Conservation (phyloP, 768 basidiomycete species). For the Mycena galericulata region DNA sequence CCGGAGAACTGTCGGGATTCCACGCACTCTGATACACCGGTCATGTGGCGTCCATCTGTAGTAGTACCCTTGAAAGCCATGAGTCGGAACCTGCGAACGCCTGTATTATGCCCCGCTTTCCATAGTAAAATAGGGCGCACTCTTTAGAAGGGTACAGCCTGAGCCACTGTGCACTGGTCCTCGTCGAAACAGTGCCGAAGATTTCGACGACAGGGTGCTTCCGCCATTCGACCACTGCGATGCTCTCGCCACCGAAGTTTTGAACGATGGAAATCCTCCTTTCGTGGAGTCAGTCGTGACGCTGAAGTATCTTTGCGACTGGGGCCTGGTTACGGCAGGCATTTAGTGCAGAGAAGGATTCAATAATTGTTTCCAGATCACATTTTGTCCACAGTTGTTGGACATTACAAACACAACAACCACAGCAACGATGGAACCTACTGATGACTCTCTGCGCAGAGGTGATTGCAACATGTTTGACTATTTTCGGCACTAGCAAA, state of each 20-base stretch:
- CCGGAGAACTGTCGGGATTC: background rate
- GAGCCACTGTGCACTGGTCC: conserved; percentile 51
- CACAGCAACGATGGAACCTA: too few relatives aligned
- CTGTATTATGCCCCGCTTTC: background rate
- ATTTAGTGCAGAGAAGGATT: too few relatives aligned
- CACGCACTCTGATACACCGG: conserved; percentile 14
- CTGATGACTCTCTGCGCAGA: too few relatives aligned
- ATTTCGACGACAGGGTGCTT: conserved; percentile 46
- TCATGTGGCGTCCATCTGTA: conserved; percentile 28
- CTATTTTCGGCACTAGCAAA: too few relatives aligned
- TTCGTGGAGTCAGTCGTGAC: conserved; percentile 48
- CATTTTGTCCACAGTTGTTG: too few relatives aligned
- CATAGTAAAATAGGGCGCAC: conserved; percentile 35
- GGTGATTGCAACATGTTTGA: too few relatives aligned
- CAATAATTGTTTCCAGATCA: too few relatives aligned
- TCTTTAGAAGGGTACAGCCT: conserved; percentile 49
- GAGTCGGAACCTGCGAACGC: conserved; percentile 12
- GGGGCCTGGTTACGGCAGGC: conserved; percentile 51
- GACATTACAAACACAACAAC: too few relatives aligned
- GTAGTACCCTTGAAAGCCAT: conserved; percentile 15
- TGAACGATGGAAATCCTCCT: conserved; percentile 52
- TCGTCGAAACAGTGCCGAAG: conserved; percentile 44
- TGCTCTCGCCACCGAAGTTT: conserved; percentile 44
- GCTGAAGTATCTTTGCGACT: conserved; percentile 51
- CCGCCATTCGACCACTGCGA: conserved; percentile 56